Evolutionary conservation across 1,284 basidiomycete species (phyloP).

Genomic region (Ceraceosorus bombacis): DNA sequence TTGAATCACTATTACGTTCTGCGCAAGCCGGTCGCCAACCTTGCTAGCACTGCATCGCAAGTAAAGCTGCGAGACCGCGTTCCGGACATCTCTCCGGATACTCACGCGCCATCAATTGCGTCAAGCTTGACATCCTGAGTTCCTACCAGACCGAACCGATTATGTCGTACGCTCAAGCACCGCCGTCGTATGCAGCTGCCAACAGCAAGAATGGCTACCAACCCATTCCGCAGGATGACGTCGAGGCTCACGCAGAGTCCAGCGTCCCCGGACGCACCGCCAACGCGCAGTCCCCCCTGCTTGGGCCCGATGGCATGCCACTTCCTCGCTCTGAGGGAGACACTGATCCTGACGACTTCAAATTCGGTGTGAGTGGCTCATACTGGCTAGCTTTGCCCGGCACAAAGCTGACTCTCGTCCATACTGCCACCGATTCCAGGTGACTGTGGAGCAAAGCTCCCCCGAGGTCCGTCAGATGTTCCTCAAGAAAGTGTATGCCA

Average conservation of each 20-base stretch:
- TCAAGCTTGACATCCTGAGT: too few species aligned
- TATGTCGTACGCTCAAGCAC: conserved; percentile 10
- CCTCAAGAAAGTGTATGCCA: conserved; percentile 35
- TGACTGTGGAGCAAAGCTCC: conserved; percentile 44
- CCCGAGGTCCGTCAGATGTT: conserved; percentile 44
- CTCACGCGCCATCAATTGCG: too few species aligned
- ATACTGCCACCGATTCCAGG: too few species aligned
- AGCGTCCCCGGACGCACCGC: too few species aligned
- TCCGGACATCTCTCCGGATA: too few species aligned
- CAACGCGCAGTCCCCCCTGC: conserved; percentile 2
- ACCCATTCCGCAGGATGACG: conserved; percentile 15
- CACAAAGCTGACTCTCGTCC: too few species aligned
- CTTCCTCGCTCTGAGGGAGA: conserved; percentile 22
- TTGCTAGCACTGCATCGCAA: too few species aligned
- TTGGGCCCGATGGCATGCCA: conserved; percentile 1
- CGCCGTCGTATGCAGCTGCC: conserved; percentile 7
- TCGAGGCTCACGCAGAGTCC: neutral
- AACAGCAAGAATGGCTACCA: conserved; percentile 12
- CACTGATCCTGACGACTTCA: conserved; percentile 43
- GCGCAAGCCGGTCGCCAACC: too few species aligned
- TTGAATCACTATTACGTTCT: too few species aligned
- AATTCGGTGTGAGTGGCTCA: conserved; percentile 22
- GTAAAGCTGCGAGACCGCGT: too few species aligned
- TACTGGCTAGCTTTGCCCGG: too few species aligned
- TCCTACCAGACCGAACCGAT: neutral